Conservation (phyloP, 2,329 filamentous ascomycete genomes). For the Xenoacremonium recifei region DNA sequence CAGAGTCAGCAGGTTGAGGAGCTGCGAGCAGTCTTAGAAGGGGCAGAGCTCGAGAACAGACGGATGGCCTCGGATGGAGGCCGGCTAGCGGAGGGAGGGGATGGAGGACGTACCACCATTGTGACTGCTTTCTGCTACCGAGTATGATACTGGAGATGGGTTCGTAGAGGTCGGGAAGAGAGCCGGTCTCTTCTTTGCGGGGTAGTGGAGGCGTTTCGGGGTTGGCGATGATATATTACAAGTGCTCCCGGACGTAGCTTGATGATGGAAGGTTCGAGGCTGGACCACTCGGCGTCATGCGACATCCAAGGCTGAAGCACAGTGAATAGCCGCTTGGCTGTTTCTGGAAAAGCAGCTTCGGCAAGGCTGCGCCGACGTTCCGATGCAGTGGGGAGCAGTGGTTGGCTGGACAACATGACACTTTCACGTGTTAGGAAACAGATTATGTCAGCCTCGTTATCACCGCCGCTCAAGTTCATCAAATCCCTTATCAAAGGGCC, state of each 20-base stretch:
- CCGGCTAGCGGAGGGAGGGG: not conserved
- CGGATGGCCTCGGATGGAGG: slow-evolving; percentile 3
- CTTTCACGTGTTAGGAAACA: not conserved
- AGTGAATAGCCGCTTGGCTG: not conserved
- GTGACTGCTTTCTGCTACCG: slow-evolving; percentile 19
- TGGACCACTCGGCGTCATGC: not conserved
- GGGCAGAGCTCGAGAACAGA: slow-evolving; percentile 19
- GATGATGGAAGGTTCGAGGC: slow-evolving; percentile 24
- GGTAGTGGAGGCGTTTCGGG: too few relatives aligned
- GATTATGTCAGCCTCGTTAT: too few relatives aligned
- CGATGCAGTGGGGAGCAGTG: not conserved
- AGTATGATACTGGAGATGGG: too few relatives aligned
- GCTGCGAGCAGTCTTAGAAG: slow-evolving; percentile 44
- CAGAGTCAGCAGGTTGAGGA: slow-evolving; percentile 68
- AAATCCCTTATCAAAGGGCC: too few relatives aligned
- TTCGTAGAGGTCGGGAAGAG: too few relatives aligned
- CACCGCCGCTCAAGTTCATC: too few relatives aligned
- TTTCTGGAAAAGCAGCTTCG: not conserved
- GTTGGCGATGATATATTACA: too few relatives aligned
- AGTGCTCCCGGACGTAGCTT: slow-evolving; percentile 35
- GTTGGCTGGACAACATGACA: not conserved
- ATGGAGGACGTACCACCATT: slow-evolving; percentile 32
- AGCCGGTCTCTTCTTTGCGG: too few relatives aligned
- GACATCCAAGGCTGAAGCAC: not conserved
- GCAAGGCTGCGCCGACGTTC: not conserved